Conservation (phyloP, 2,329 filamentous ascomycete genomes). For the Aspergillus sp. region DNA sequence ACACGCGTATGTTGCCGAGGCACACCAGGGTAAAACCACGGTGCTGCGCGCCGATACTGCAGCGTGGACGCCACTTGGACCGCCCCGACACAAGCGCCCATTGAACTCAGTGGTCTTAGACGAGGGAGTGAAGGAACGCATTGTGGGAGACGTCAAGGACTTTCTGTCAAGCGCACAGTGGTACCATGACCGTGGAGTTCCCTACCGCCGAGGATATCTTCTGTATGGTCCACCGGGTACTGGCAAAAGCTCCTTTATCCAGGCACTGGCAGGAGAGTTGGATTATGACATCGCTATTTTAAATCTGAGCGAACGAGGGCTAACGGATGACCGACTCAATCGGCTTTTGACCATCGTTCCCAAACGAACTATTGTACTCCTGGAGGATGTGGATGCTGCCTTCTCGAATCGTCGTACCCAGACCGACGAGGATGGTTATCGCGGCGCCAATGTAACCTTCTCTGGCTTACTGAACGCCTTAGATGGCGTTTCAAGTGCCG, state of each 20-base stretch:
- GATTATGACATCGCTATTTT: constrained; percentile 92
- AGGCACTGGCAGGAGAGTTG: constrained; percentile 86
- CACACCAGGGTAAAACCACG: constrained; percentile 86
- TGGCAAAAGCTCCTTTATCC: constrained; percentile 94
- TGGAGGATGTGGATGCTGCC: constrained; percentile 90
- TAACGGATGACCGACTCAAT: constrained; percentile 86
- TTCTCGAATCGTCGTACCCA: constrained; percentile 75
- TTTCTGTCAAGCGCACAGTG: constrained; percentile 78
- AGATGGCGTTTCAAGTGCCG: constrained; percentile 90
- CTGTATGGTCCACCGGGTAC: constrained; percentile 87
- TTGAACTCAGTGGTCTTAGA: constrained; percentile 85
- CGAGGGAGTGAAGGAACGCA: constrained; percentile 75
- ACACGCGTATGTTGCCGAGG: constrained; percentile 72
- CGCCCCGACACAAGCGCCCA: constrained; percentile 81
- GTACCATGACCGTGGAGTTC: constrained; percentile 94
- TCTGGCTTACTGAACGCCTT: constrained; percentile 83
- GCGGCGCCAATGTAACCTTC: constrained; percentile 86
- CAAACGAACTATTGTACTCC: constrained; percentile 73
- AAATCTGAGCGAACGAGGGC: constrained; percentile 83
- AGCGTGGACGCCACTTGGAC: constrained; percentile 81
- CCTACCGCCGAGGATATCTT: constrained; percentile 85
- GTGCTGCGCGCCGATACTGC: constrained; percentile 85
- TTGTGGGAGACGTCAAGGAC: constrained; percentile 77
- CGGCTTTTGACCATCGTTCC: constrained; percentile 84
- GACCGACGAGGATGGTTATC: constrained; percentile 77